These are phyloP conservation scores for Sporormia fimetaria DNA, from an alignment of 495 filamentous ascomycete species.

Conservation along the genomic window DNA sequence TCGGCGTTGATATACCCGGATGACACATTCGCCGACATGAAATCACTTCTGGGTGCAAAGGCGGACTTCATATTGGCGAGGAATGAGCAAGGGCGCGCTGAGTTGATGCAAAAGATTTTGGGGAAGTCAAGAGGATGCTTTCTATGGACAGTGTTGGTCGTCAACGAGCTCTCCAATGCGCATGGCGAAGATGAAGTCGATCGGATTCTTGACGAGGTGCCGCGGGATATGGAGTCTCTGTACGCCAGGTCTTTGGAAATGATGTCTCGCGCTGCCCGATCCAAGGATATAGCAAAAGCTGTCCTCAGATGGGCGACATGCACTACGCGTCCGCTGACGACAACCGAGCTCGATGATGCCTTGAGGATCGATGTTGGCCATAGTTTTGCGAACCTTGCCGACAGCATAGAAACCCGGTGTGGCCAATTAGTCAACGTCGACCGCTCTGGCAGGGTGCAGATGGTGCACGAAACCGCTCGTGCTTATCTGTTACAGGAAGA, in stretches of 20 bases:
- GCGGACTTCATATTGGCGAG: constrained; percentile 16
- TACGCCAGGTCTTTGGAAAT: constrained; percentile 28
- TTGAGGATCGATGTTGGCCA: constrained; percentile 28
- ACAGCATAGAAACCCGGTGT: constrained; percentile 30
- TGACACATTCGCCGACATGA: constrained; percentile 27
- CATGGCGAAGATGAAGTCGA: constrained; percentile 27
- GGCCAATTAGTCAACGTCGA: constrained; percentile 33
- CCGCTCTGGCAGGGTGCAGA: constrained; percentile 18
- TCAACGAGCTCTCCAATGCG: constrained; percentile 27
- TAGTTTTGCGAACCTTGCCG: constrained; percentile 24
- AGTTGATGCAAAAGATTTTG: constrained; percentile 27
- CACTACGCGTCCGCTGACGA: constrained; percentile 26
- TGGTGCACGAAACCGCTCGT: constrained; percentile 34
- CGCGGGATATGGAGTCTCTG: constrained; percentile 31
- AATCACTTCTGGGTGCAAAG: constrained; percentile 15
- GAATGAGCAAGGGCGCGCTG: neutral
- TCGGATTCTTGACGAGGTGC: constrained; percentile 29
- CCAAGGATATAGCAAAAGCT: constrained; percentile 24
- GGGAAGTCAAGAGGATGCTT: constrained; percentile 32
- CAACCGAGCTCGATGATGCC: constrained; percentile 30
- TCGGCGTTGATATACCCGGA: too few species aligned
- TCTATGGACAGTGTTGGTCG: constrained; percentile 32
- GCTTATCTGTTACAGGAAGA: constrained; percentile 26
- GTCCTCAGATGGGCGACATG: constrained; percentile 32
- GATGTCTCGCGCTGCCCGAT: constrained; percentile 7